phyloP scores from a whole-genome alignment of 2,329 filamentous ascomycete species.

The Colletotrichum sp. region DNA sequence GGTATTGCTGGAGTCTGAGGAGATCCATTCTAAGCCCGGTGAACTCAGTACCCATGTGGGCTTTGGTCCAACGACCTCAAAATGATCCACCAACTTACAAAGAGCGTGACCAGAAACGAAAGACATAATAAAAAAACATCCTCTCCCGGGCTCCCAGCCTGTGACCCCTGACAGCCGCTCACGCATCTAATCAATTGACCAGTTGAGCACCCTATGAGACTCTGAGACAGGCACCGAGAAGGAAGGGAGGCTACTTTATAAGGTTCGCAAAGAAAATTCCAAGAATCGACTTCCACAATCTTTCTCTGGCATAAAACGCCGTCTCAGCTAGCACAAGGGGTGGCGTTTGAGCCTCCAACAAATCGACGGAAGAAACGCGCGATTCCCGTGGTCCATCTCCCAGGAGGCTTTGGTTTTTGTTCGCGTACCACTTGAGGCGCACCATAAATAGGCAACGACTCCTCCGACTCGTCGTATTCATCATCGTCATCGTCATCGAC shows the following conservation, averaged over 20 bases:
- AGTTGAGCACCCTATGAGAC: neutral
- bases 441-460: neutral
- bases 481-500: neutral
- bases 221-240: neutral
- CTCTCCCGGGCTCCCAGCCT: accelerated
- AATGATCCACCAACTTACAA: neutral
- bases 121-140: accelerated
- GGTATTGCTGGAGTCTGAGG: neutral
- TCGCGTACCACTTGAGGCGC: neutral
- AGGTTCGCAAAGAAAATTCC: accelerated
- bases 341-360: neutral
- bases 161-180: neutral
- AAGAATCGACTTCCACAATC: neutral
- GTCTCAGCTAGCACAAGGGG: neutral
- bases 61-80: neutral
- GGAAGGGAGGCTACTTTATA: neutral
- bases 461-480: neutral
- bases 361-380: neutral
- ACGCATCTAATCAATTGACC: neutral
- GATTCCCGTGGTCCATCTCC: accelerated
- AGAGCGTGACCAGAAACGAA: accelerated
- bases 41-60: accelerated
- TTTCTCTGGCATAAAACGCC: neutral
- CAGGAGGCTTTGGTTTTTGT: neutral
- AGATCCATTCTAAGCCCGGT: neutral